Evolutionary conservation across 2,329 filamentous ascomycete species (phyloP).

Genomic region (Aspergillus hiratsukae): DNA sequence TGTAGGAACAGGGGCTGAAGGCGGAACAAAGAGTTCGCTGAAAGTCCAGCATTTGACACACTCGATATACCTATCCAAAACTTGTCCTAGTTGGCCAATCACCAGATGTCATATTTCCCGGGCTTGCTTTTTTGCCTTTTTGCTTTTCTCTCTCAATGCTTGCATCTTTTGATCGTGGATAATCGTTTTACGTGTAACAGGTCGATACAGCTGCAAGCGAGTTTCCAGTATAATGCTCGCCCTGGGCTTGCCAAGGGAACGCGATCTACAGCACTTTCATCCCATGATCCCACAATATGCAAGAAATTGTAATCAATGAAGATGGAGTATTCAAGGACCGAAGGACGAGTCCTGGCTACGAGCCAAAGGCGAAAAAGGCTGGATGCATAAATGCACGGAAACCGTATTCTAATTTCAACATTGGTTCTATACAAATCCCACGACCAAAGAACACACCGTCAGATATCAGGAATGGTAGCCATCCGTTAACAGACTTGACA

Average conservation of each 20-base stretch:
- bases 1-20: not conserved
- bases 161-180: not conserved
- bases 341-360: not conserved
- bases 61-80: not conserved
- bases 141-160: not conserved
- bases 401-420: slow-evolving; percentile 32
- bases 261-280: not conserved
- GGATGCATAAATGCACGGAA: slow-evolving; percentile 8
- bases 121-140: not conserved
- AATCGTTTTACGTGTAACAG: not conserved
- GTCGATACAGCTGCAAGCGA: not conserved
- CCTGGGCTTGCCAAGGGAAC: not conserved
- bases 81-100: not conserved
- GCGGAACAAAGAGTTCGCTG: not conserved
- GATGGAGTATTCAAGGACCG: not conserved
- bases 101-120: not conserved
- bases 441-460: slow-evolving; percentile 29
- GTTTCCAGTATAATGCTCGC: not conserved
- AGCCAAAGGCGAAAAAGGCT: not conserved
- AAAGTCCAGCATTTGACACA: not conserved
- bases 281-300: not conserved
- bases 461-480: slow-evolving; percentile 17
- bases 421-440: slow-evolving; percentile 40
- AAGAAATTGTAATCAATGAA: not conserved
- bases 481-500: slow-evolving; percentile 22